Evolutionary conservation across 2,329 filamentous ascomycete species (phyloP).

Genomic region (Nannizzia gypsea): DNA sequence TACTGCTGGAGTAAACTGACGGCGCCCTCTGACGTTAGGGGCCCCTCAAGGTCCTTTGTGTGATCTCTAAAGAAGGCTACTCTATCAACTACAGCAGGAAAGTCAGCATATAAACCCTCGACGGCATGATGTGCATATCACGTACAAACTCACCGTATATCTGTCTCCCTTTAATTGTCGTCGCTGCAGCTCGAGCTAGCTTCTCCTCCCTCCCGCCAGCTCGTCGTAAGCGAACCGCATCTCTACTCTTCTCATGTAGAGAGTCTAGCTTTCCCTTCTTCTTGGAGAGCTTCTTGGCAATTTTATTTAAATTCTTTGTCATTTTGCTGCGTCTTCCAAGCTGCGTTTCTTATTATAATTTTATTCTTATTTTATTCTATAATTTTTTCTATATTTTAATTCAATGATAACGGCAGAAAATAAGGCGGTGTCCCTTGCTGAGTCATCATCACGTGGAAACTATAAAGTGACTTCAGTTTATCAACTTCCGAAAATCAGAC

Average conservation of each 20-base stretch:
- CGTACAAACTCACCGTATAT: conserved; percentile 49
- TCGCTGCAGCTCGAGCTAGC: conserved; percentile 58
- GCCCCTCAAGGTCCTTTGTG: conserved; percentile 19
- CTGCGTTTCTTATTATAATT: neutral
- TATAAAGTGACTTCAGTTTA: neutral
- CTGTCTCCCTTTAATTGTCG: conserved; percentile 61
- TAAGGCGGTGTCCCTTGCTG: neutral
- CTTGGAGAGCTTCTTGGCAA: conserved; percentile 79
- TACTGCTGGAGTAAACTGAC: neutral
- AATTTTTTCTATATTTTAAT: neutral
- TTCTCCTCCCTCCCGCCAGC: conserved; percentile 74
- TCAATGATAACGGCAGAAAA: neutral
- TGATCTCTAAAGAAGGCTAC: conserved; percentile 60
- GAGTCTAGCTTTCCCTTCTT: conserved; percentile 65
- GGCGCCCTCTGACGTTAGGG: conserved; percentile 15
- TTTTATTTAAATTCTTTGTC: conserved; percentile 68
- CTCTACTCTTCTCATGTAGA: conserved; percentile 78
- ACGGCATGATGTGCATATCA: neutral
- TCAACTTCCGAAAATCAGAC: neutral
- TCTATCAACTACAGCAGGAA: conserved; percentile 45
- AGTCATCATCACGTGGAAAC: neutral
- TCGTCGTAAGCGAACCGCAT: conserved; percentile 68
- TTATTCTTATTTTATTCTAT: neutral
- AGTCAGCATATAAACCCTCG: neutral
- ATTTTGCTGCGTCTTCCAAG: conserved; percentile 35